Base-by-base conservation (phyloP, 2,329 filamentous ascomycete genomes). In the Cladosporium sp. region DNA sequence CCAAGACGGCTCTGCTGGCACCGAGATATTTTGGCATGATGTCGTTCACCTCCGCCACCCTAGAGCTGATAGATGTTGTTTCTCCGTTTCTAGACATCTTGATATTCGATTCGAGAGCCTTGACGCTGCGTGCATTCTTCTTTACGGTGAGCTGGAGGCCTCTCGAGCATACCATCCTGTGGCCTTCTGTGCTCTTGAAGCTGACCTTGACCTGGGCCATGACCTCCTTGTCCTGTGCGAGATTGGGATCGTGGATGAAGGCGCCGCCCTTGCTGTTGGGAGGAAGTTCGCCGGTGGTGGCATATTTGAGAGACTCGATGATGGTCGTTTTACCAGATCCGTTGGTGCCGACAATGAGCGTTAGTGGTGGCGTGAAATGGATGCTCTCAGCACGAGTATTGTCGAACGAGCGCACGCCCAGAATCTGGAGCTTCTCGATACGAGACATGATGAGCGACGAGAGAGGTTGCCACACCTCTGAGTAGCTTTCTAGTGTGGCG, bases 321-420 rank as follows among this genome's bases (percentile, higher is more conserved):
- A 99, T 96, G 52, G 93, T 97, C 75, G 93, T 99, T 74, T 99
- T 99, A 55, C 93, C 93, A 1, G 92, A 97, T 50, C 93, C 93
- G 73, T 99, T 99, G 71, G 90, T 89, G 52, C 93, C 93, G 52
- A 99, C 95, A 60, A 99, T 99, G 55, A 99, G 80, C 11, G 93
- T 99, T 51, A 99, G 79, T 20, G 93, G 95, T 1, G 88, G 86
- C 58, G 90, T 84, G 68, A 99, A 97, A 60, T 86, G 80, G 55
- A 97, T 95, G 32, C 81, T 85, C 71, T 96, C 88, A 57, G 80
- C 80, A 53, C 79, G 76, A 38, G 78, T 77, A 57, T 88, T 86
- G 69, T 86, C 87, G 68, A 97, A 97, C 51, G 92, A 96, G 60
- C 92, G 89, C 59, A 89, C 77, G 67, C 90, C 92, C 66, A 84